Evolutionary conservation across 495 filamentous ascomycete genomes (phyloP).

Genomic region (Trypethelium eluteriae): DNA sequence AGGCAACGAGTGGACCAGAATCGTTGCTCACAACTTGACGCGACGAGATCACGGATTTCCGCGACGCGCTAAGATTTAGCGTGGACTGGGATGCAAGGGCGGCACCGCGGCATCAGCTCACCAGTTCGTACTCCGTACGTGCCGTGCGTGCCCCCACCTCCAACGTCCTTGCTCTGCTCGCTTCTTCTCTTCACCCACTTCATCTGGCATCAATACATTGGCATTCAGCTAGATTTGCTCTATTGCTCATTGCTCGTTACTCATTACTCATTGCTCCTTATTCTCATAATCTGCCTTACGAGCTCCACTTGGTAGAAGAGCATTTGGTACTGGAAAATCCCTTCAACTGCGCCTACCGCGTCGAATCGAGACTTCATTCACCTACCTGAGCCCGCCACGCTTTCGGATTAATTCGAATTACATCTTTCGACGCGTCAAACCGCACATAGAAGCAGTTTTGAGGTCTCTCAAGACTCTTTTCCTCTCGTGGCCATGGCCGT

Average conservation of each 20-base stretch:
- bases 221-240: conserved; percentile 4
- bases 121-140: too few species aligned
- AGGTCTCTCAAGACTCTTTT: background rate
- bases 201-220: background rate
- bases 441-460: background rate
- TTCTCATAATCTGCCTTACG: background rate
- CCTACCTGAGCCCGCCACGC: background rate
- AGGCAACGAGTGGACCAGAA: background rate
- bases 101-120: background rate
- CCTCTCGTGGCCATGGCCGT: conserved; percentile 45
- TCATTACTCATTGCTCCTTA: background rate
- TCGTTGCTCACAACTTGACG: background rate
- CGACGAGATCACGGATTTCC: background rate
- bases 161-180: background rate
- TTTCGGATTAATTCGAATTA: background rate
- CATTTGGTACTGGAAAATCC: background rate
- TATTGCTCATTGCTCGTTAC: background rate
- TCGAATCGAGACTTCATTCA: background rate
- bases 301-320: too few species aligned
- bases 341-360: background rate
- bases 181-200: background rate
- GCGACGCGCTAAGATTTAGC: background rate
- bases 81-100: background rate
- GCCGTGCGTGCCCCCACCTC: background rate
- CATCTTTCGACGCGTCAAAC: background rate